These are phyloP conservation scores for Leptomonas pyrrhocoris DNA, from an alignment of 208 protist genomes.

Conservation along the genomic window DNA sequence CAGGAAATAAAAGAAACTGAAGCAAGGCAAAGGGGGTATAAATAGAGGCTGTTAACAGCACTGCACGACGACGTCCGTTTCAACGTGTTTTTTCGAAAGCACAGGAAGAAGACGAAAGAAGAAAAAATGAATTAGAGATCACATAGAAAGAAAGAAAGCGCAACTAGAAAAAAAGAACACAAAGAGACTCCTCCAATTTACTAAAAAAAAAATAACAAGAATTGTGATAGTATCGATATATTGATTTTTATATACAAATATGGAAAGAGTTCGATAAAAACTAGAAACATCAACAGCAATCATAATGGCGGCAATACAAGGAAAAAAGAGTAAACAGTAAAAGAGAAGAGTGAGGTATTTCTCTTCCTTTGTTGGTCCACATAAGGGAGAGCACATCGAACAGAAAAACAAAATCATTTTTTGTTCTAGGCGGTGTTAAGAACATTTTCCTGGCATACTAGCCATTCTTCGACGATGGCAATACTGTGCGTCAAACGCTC, in stretches of 20 bases:
- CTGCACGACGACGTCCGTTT: no score
- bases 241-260: no score
- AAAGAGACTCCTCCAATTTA: no score
- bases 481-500: conserved; percentile 12
- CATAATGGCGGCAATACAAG: not conserved
- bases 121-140: no score
- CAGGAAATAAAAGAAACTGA: conserved; percentile 14
- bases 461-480: conserved; percentile 14
- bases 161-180: no score
- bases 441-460: not conserved
- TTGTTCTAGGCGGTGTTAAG: not conserved
- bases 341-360: not conserved
- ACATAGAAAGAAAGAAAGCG: no score
- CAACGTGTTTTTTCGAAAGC: no score
- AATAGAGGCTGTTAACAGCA: no score
- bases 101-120: no score
- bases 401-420: not conserved
- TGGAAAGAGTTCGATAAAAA: not conserved
- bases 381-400: not conserved
- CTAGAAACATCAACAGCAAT: not conserved
- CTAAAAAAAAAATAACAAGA: not conserved
- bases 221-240: no score
- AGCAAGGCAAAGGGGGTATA: not conserved
- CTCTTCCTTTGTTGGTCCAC: not conserved
- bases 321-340: not conserved